These are phyloP conservation scores for Coriolopsis trogii DNA, from an alignment of 1,284 basidiomycete species.

Conservation along the genomic window DNA sequence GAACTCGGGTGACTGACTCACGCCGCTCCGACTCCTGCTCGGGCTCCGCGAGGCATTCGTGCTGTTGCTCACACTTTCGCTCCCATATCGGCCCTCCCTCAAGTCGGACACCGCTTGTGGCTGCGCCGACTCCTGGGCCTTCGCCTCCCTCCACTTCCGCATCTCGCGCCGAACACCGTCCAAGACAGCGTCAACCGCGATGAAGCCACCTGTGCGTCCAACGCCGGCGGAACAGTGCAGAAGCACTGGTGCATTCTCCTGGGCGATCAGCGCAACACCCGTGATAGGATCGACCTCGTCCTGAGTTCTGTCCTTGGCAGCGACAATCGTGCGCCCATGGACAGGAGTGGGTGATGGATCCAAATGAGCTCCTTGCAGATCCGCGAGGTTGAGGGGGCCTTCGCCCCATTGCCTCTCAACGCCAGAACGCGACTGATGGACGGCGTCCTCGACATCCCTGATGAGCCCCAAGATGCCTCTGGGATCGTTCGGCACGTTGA, in stretches of 20 bases:
- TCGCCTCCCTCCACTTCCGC: constrained; percentile 35
- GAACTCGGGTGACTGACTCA: constrained; percentile 22
- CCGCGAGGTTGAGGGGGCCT: constrained; percentile 28
- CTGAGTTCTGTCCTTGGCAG: constrained; percentile 5
- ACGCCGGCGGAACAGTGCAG: constrained; percentile 91
- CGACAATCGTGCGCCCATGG: constrained; percentile 12
- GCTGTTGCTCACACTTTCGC: not conserved
- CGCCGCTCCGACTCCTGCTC: constrained; percentile 19
- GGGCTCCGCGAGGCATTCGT: not conserved
- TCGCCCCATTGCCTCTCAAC: constrained; percentile 41
- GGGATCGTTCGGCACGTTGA: constrained; percentile 88
- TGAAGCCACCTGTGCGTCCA: constrained; percentile 90
- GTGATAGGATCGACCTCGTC: constrained; percentile 47
- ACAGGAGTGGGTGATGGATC: not conserved
- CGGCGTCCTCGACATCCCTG: constrained; percentile 58
- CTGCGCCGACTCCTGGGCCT: constrained; percentile 21
- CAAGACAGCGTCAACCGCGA: constrained; percentile 85
- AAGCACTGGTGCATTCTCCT: constrained; percentile 57
- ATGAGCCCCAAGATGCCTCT: constrained; percentile 75
- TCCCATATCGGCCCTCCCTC: constrained; percentile 15
- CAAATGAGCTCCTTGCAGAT: not conserved
- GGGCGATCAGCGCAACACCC: constrained; percentile 52
- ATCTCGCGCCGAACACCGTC: constrained; percentile 77
- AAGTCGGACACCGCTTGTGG: constrained; percentile 15
- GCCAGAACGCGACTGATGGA: constrained; percentile 52